These are phyloP conservation scores for Borovskyia barvae DNA, from an alignment of 208 protist species.

Conservation along the genomic window DNA sequence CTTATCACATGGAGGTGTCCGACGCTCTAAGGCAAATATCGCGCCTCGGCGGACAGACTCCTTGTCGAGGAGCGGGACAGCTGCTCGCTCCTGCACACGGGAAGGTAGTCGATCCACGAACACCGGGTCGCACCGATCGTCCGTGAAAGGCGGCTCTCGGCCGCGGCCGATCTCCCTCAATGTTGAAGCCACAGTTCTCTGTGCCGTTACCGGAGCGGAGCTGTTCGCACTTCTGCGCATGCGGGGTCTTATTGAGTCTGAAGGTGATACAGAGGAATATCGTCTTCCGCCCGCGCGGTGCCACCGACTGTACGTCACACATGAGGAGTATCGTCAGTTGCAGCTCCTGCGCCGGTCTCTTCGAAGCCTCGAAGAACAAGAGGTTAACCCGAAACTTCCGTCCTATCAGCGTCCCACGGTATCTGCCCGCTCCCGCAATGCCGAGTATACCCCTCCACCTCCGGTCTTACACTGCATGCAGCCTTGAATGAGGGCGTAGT, in stretches of 20 bases:
- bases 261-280: constrained; percentile 59
- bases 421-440: constrained; percentile 20
- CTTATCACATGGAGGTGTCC: no score
- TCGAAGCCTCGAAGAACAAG: constrained; percentile 10
- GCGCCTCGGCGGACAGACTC: no score
- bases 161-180: constrained; percentile 24
- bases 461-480: constrained; percentile 15
- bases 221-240: constrained; percentile 74
- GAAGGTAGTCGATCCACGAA: constrained; percentile 7
- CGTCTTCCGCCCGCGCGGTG: constrained; percentile 35
- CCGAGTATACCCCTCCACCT: constrained; percentile 10
- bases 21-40: no score
- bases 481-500: not conserved
- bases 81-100: no score
- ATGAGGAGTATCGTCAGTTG: constrained; percentile 62
- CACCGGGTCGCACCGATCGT: not conserved
- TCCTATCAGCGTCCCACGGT: constrained; percentile 25
- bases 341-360: constrained; percentile 48
- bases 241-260: constrained; percentile 70
- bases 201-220: constrained; percentile 64
- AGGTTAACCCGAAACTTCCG: constrained; percentile 1
- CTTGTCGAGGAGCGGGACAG: no score
- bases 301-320: constrained; percentile 68
- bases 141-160: not conserved
- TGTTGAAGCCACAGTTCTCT: constrained; percentile 41